These are phyloP conservation scores for Suillus subalutaceus DNA, from an alignment of 768 basidiomycete species.

Conservation along the genomic window DNA sequence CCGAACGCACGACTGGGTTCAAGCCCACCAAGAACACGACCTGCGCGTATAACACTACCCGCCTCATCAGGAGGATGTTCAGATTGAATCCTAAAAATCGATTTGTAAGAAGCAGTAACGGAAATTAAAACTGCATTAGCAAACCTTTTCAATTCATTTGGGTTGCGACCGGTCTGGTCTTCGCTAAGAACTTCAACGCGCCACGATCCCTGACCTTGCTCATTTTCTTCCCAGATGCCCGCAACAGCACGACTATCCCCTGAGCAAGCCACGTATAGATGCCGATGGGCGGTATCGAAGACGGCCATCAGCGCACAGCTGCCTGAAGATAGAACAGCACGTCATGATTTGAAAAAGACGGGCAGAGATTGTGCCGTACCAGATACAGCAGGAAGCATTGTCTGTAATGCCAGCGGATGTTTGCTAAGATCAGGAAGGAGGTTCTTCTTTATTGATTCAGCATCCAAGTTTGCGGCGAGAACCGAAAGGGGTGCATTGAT, in stretches of 20 bases:
- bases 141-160: conserved; percentile 81
- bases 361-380: conserved; percentile 43
- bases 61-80: conserved; percentile 84
- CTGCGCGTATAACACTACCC: conserved; percentile 71
- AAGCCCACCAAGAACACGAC: conserved; percentile 84
- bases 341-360: conserved; percentile 10
- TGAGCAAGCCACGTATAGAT: conserved; percentile 88
- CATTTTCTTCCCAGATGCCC: conserved; percentile 80
- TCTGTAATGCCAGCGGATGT: conserved; percentile 68
- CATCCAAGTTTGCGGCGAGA: conserved; percentile 59
- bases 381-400: conserved; percentile 84
- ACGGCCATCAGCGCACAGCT: conserved; percentile 90
- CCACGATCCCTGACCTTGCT: conserved; percentile 76
- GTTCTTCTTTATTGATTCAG: conserved; percentile 52
- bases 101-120: conserved; percentile 6
- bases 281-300: conserved; percentile 80
- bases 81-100: conserved; percentile 61
- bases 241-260: conserved; percentile 97
- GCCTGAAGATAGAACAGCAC: conserved; percentile 46
- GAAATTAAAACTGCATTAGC: conserved; percentile 17
- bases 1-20: conserved; percentile 89
- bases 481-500: conserved; percentile 75
- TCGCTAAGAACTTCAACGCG: conserved; percentile 91
- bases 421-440: conserved; percentile 65
- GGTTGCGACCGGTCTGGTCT: conserved; percentile 95